Conservation (phyloP, 257 asterid genomes). For the Ilex asprella region DNA sequence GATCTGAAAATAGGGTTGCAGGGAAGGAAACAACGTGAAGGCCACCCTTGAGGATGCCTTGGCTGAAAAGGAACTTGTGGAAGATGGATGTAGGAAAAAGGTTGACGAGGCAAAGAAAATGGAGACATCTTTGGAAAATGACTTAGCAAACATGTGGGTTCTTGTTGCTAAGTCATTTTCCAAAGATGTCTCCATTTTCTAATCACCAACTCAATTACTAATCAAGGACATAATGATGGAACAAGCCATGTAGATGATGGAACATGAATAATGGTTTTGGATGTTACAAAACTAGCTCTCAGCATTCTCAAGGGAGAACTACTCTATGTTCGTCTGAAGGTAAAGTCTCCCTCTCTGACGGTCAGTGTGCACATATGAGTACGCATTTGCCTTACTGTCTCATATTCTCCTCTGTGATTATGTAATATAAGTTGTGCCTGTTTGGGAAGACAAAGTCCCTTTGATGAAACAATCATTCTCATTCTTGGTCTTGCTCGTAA, state of each 20-base stretch:
- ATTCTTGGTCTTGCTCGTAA: too few species aligned
- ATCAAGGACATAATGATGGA: constrained; percentile 29
- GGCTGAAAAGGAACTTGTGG: constrained; percentile 77
- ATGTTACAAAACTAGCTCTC: constrained; percentile 29
- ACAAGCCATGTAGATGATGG: constrained; percentile 24
- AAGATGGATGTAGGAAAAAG: constrained; percentile 72
- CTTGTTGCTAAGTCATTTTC: too few species aligned
- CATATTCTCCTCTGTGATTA: too few species aligned
- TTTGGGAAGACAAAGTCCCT: too few species aligned
- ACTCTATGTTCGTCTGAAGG: constrained; percentile 82
- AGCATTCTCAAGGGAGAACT: constrained; percentile 61
- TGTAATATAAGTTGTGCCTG: too few species aligned
- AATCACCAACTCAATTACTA: constrained; percentile 35
- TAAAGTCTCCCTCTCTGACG: constrained; percentile 11
- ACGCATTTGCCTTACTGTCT: too few species aligned
- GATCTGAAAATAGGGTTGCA: constrained; percentile 81
- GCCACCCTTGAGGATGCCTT: constrained; percentile 78
- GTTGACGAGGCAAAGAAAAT: constrained; percentile 80
- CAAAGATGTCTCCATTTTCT: too few species aligned
- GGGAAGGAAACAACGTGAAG: constrained; percentile 80
- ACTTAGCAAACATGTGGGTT: constrained; percentile 99
- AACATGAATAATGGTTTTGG: constrained; percentile 4
- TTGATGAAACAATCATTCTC: too few species aligned
- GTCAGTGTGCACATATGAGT: too few species aligned
- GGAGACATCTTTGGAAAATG: constrained; percentile 88